Base-by-base conservation (phyloP, 2,329 filamentous ascomycete species). In the Cytospora leucostoma region DNA sequence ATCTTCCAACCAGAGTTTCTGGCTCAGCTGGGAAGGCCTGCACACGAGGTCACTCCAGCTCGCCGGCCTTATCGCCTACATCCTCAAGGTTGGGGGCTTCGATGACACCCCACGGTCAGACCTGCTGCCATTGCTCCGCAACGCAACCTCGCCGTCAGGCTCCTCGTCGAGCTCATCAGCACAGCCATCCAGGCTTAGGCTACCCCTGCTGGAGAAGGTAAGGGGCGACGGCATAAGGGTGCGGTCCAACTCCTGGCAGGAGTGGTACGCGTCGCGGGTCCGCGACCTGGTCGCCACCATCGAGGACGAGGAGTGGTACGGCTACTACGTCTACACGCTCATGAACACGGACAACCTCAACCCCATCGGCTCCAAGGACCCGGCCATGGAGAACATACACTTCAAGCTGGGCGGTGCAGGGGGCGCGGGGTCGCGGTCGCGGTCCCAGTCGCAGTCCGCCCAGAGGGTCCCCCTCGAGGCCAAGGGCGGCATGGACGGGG, bases 331-430 rank as follows among this genome's bases (percentile, higher is more conserved):
- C 6, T 66, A 66, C 50, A 58, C 63, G 19, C 59, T 66, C 3
- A 56, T 56, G 7, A 59, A 58, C 38, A 61, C 49, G 21, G 64
- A 64, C 32, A 55, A 56, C 27, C 50, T 38, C 49, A 57, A 47
- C 27, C 57, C 61, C 7, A 37, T 47, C 37, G 65, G 59, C 15
- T 58, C 63, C 34, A 58, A 50, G 12, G 65, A 66, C 49, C 65
- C 65, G 4, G 63, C 65, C 19, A 66, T 66, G 65, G 65, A 66
- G 63, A 62, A 65, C 33, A 60, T 66, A 34, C 59, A 65, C 56
- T 66, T 66, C 59, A 65, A 52, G 52, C 53, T 65, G 7, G 63
- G 56, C 12, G 47, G 52, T 11, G 38, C 34, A 1, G 19, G 7
- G 15, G 38, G 10, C 1, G 17, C 51, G 38, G 40, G 27, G 37